Evolutionary conservation across 2,329 filamentous ascomycete genomes (phyloP), one percentile per base, ranked within the genome.

Genomic region (Alternaria alternata): DNA sequence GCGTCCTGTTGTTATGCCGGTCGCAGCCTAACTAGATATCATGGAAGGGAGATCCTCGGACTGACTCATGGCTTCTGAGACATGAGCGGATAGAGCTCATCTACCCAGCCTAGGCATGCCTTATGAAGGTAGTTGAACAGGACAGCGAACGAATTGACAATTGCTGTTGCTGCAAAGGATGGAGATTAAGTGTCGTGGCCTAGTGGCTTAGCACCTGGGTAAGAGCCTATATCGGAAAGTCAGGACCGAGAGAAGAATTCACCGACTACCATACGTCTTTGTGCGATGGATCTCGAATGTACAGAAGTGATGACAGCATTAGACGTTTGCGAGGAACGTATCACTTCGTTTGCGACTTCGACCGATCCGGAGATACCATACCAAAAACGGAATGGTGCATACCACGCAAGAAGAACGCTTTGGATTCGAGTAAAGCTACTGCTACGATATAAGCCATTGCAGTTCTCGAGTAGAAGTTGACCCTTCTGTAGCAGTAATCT

Each of bases 11-110:
- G 7, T 36, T 16, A 5, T 26, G 14, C 7, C 5, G 36, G 14
- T 36, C 12, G 8, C 32, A 14, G 22, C n/a, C 32, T 26, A 20
- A 12, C 20, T 49, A 20, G n/a, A 11, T 5, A 7, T 20, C 9
- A 2, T 16, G 14, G 34, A 38, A 38, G 34, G 14, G n/a, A 38
- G 34, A n/a, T 34, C 28, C n/a, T 34, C 18, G 46, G 30, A 14
- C 12, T 43, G 43, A 42, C 43, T 48, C 43, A 52, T 32, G 20
- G 14, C 9, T 9, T 58, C 38, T 43, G 56, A 55, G 42, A 55
- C 26, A 24, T 38, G 28, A 42, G 30, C 47, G 26, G 18, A 49
- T 38, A 12, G 14, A 43, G 28, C 36, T 38, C 8, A 9, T 18
- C 28, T 12, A 16, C 36, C 42, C 24, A 43, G 44, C 12, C 4